Evolutionary conservation across 805 yeast genomes (phyloP).

Genomic region (Candida xiaguanensis): DNA sequence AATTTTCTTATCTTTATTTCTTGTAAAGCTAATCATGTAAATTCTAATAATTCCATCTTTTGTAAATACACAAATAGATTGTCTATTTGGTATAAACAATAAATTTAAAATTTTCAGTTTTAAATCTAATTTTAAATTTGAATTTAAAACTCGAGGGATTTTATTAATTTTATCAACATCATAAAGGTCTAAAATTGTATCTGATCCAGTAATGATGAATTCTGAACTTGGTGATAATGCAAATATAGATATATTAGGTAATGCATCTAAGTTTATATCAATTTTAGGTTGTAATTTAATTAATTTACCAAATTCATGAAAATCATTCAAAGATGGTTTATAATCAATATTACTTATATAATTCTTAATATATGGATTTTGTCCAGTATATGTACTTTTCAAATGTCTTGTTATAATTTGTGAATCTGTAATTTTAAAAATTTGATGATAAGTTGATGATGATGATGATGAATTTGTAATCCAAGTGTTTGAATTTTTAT

Average conservation of each 20-base stretch:
- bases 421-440: slow-evolving; percentile 28
- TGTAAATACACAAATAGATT: slow-evolving; percentile 57
- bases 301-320: slow-evolving; percentile 60
- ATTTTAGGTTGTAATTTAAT: slow-evolving; percentile 8
- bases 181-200: slow-evolving; percentile 77
- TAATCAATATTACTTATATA: slow-evolving; percentile 52
- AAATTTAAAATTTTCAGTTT: slow-evolving; percentile 49
- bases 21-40: slow-evolving; percentile 28
- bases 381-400: slow-evolving; percentile 63
- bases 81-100: slow-evolving; percentile 48
- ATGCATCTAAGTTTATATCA: slow-evolving; percentile 21
- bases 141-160: slow-evolving; percentile 48
- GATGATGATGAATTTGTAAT: background rate
- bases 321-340: slow-evolving; percentile 57
- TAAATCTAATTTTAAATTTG: slow-evolving; percentile 45
- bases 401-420: slow-evolving; percentile 32
- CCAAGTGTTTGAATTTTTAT: slow-evolving; percentile 1
- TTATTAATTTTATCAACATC: slow-evolving; percentile 62
- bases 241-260: slow-evolving; percentile 47
- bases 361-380: slow-evolving; percentile 57
- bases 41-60: slow-evolving; percentile 43
- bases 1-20: slow-evolving; percentile 29
- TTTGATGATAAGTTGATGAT: slow-evolving; percentile 34
- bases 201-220: slow-evolving; percentile 75
- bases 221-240: slow-evolving; percentile 55